Evolutionary conservation across 2,329 filamentous ascomycete genomes (phyloP), one percentile per base, ranked within the genome.

Genomic region (Thielaviopsis populi): DNA sequence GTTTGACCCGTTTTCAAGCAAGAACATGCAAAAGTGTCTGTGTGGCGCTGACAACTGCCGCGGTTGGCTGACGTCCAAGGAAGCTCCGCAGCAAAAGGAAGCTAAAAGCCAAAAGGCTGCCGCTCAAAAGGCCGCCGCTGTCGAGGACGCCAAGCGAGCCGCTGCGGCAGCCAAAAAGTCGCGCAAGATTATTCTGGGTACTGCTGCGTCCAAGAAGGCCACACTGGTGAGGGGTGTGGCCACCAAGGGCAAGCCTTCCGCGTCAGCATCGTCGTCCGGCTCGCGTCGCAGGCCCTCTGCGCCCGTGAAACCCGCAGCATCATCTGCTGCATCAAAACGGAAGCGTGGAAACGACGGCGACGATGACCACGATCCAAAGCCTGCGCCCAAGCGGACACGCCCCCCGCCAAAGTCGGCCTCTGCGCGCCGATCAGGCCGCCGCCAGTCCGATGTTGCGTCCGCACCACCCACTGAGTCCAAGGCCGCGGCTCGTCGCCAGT

Each of bases 1-100:
- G 72, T 86, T 86, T 70, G 83, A 86, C 70, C 83, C 83, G 2
- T 86, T 86, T 72, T 86, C 83, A 10, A 78, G 81, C 70, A 86
- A 86, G 75, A 86, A 86, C 71, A 83, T 86, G 59, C 83, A 86
- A 72, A 80, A 78, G 70, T 86, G 83, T 72, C 77, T 85, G 33
- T 86, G 83, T 71, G 83, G 83, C 66, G 80, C 80, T 68, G 72
- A 75, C 43, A 86, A 86, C 73, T 86, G 83, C 72, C 81, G 83
- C 63, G 83, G 83, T 50, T 79, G 86, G 22, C 75, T 86, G 42
- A 83, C 83, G 0, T 83, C 83, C 7, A 83, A 82, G 70, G 78
- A 80, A 27, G 83, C 81, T 71, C 71, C 73, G 0, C 71, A 76
- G 46, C 81, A 80, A 69, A 74, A 77, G 37, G 75, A 73, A 58